Base-by-base conservation (phyloP, 306 rosid genomes). In the Calophaca sinica region DNA sequence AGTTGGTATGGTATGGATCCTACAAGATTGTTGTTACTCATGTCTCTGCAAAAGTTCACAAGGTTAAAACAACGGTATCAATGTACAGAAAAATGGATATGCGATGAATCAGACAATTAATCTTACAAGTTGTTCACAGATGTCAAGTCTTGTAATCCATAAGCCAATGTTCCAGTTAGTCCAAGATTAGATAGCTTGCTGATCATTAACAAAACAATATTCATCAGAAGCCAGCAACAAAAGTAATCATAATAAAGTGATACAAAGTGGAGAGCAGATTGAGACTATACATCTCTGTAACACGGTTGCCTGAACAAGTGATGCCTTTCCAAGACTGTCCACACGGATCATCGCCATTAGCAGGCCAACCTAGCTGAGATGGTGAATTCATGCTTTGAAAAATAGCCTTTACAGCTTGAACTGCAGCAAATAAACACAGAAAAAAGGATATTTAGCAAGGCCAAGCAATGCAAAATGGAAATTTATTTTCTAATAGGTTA, bases 291-390 rank as follows among this genome's bases (percentile, higher is more conserved):
- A 94, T 94, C 73, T 88, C 90, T 1, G 92, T 90, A 70, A 94
- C 90, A 48, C 96, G 90, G 77, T 86, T 79, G 84, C 76, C 85
- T 5, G 89, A 79, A 80, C 98, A 94, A 15, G 78, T 85, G 71
- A 91, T 82, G 61, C 98, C 98, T 81, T 82, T 87, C 98, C 98
- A 94, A 57, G 87, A 73, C 81, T 91, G 97, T 6, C 89, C 97
- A 59, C 98, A 94, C 2, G 98, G 97, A 82, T 94, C 96, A 31
- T 76, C 92, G 59, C 92, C 89, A 64, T 60, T 81, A 77, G 81
- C 75, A 68, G 63, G 86, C 99, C 99, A 94, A 68, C 92, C 88
- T 46, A 94, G 83, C 88, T 87, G 96, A 68, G 89, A 1, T 2
- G 90, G 84, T 14, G 93, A 87, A 65, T 84, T 92, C 74, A 87